These are phyloP conservation scores for Spirogloea muscicola DNA, from an alignment of 139 green algal species.

Conservation along the genomic window DNA sequence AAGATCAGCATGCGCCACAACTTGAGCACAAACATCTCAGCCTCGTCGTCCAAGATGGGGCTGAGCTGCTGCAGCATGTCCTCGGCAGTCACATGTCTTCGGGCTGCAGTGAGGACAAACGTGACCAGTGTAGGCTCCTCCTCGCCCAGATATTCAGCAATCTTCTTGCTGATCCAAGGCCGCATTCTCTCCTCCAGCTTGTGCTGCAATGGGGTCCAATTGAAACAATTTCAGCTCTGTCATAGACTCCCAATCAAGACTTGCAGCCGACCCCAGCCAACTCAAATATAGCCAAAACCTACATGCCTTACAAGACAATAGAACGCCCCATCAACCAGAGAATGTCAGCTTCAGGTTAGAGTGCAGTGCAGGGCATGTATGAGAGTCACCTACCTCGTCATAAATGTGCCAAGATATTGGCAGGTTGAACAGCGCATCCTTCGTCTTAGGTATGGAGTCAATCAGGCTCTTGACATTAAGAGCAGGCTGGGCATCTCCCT, in stretches of 20 bases:
- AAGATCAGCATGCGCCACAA: conserved; percentile 88
- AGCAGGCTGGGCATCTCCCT: conserved; percentile 1
- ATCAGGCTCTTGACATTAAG: conserved; percentile 66
- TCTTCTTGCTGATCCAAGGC: conserved; percentile 76
- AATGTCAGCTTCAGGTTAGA: too few species aligned
- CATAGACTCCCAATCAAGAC: too few species aligned
- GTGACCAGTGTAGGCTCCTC: conserved; percentile 66
- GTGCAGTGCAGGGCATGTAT: conserved; percentile 33
- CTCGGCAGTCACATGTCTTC: conserved; percentile 34
- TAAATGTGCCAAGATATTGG: conserved; percentile 72
- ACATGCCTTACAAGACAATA: too few species aligned
- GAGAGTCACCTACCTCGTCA: conserved; percentile 52
- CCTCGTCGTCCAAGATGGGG: conserved; percentile 74
- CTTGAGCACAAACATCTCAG: conserved; percentile 82
- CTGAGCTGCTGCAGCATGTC: conserved; percentile 64
- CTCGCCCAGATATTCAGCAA: conserved; percentile 65
- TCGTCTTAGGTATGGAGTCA: conserved; percentile 68
- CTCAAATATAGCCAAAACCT: too few species aligned
- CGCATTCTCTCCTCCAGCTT: conserved; percentile 26
- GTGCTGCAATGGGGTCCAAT: too few species aligned
- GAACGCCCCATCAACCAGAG: conserved; percentile 42
- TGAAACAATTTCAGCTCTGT: too few species aligned
- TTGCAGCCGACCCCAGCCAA: too few species aligned
- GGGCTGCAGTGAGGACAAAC: conserved; percentile 68
- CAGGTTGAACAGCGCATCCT: conserved; percentile 66